These are phyloP conservation scores for Alternaria incomplexa DNA, from an alignment of 2,329 filamentous ascomycete genomes.

Conservation along the genomic window DNA sequence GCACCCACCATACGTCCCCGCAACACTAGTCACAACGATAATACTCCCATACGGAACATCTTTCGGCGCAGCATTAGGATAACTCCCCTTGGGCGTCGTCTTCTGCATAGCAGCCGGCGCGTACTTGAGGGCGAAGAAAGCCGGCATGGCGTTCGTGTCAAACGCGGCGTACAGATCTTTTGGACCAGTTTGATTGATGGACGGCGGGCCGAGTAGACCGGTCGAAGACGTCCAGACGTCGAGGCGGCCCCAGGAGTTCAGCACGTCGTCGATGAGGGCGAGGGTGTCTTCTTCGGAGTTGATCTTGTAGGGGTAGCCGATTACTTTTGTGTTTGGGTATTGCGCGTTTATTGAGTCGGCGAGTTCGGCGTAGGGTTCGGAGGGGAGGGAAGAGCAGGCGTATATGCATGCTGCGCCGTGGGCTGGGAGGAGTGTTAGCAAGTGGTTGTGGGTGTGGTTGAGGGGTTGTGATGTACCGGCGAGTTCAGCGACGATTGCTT, in stretches of 20 bases:
- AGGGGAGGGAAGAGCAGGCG: slow-evolving; percentile 58
- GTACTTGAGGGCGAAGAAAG: slow-evolving; percentile 70
- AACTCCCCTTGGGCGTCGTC: slow-evolving; percentile 60
- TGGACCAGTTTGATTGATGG: slow-evolving; percentile 62
- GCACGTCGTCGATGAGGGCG: slow-evolving; percentile 66
- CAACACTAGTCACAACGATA: slow-evolving; percentile 65
- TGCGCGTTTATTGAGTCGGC: slow-evolving; percentile 50
- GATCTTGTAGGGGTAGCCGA: slow-evolving; percentile 65
- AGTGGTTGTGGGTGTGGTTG: neutral
- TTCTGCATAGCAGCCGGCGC: slow-evolving; percentile 69
- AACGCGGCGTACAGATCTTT: slow-evolving; percentile 63
- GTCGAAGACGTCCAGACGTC: slow-evolving; percentile 68
- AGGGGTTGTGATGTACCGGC: slow-evolving; percentile 53
- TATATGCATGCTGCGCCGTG: slow-evolving; percentile 71
- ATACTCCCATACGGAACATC: slow-evolving; percentile 66
- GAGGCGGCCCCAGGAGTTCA: slow-evolving; percentile 62
- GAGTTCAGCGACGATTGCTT: slow-evolving; percentile 65
- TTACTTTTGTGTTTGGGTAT: slow-evolving; percentile 64
- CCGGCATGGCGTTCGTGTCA: slow-evolving; percentile 66
- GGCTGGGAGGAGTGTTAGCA: slow-evolving; percentile 46
- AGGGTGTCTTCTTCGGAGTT: slow-evolving; percentile 67
- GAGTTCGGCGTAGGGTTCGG: slow-evolving; percentile 52
- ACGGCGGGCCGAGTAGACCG: slow-evolving; percentile 62
- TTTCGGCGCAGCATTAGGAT: slow-evolving; percentile 67
- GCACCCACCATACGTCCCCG: slow-evolving; percentile 63